Evolutionary conservation across 768 basidiomycete genomes (phyloP), one percentile per base, ranked within the genome.

Genomic region (Sutorius australiensis): DNA sequence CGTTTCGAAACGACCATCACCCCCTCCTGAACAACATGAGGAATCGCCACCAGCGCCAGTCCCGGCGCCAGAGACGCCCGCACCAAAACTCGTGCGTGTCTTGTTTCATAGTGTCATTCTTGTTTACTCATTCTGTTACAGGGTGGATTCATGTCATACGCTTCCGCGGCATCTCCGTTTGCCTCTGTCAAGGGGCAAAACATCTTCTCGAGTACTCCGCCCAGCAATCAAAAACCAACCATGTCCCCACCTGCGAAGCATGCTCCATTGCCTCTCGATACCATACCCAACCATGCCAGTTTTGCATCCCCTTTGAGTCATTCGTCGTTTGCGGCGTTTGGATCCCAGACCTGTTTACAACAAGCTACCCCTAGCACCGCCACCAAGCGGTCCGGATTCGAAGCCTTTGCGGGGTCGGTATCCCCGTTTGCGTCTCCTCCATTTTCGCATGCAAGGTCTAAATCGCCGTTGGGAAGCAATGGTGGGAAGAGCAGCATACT

Each of bases 131-230:
- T 13, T 40, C 37, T 38, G 42, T 47, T 41, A 33, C 46, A 87
- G 86, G 73, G 80, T 48, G 89, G 89, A 24, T 92, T 92, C 67
- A 83, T 85, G 79, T 85, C 87, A 2, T 92, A 89, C 61, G 88
- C 89, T 12, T 84, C 87, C 3, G 73, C 80, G 11, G 78, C 75
- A 50, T 90, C 89, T 2, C 88, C 89, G 5, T 91, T 91, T 61
- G 82, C 86, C 13, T 69, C 79, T 43, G 82, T 87, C 62, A 88
- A 84, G 59, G 89, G 87, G 43, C 79, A 84, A 54, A 87, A 80
- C 62, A 57, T 78, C 27, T 77, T 80, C 50, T 65, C 65, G 27
- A 55, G 60, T 28, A 55, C 54, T 7, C 14, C 56, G 30, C 34
- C 57, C 40, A 66, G 55, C 36, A 47, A 55, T 77, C 60, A 40